phyloP scores from a whole-genome alignment of 306 rosid genomes.

The Hylodesmum podocarpum region DNA sequence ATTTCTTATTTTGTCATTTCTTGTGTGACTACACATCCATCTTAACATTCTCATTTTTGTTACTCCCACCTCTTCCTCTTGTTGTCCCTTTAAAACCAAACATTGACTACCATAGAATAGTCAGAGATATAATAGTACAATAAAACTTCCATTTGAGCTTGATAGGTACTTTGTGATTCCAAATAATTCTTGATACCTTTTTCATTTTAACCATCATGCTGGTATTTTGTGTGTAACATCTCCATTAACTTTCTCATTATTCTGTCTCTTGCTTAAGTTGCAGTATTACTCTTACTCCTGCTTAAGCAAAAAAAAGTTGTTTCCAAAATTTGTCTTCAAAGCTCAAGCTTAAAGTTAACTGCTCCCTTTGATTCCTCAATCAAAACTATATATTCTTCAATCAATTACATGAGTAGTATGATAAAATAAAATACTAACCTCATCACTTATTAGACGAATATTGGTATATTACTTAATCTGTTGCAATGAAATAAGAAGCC shows the following conservation, averaged over 20 bases:
- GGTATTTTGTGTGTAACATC: background rate
- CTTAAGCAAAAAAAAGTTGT: background rate
- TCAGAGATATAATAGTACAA: background rate
- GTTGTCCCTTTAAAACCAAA: background rate
- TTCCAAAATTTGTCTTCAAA: background rate
- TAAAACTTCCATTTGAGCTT: background rate
- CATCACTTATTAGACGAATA: background rate
- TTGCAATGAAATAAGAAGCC: background rate
- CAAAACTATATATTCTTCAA: background rate
- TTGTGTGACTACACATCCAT: background rate
- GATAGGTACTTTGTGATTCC: background rate
- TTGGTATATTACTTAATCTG: background rate
- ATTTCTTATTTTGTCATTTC: background rate
- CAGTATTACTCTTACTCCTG: background rate
- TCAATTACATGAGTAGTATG: background rate
- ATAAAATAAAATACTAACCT: background rate
- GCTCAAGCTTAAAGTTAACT: background rate
- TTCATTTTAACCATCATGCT: background rate
- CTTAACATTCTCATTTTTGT: background rate
- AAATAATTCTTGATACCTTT: background rate
- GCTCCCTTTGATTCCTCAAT: background rate
- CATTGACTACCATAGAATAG: background rate
- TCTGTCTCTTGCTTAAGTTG: background rate
- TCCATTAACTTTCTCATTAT: background rate
- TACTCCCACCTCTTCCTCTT: background rate